phyloP scores from a whole-genome alignment of 1,139 yeast genomes.

The Debaryomyces udenii region DNA sequence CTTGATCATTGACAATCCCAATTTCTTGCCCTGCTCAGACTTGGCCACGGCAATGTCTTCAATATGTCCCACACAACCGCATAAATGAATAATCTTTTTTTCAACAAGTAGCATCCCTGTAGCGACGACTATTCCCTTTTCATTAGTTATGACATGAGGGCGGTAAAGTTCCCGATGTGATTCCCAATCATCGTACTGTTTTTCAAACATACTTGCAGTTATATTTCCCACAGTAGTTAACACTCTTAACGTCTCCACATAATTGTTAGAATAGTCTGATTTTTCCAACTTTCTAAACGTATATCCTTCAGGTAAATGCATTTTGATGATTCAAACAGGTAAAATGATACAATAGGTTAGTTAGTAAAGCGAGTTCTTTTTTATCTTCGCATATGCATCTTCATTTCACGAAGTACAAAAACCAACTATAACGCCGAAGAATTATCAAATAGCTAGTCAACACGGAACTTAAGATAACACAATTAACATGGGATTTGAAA shows the following conservation, averaged over 20 bases:
- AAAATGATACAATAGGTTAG: too few relatives aligned
- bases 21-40: conserved; percentile 78
- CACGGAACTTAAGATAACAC: too few relatives aligned
- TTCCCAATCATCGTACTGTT: conserved; percentile 53
- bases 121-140: conserved; percentile 48
- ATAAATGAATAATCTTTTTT: conserved; percentile 67
- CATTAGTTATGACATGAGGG: conserved; percentile 62
- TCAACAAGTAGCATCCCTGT: conserved; percentile 58
- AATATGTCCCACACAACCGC: conserved; percentile 90
- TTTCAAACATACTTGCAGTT: conserved; percentile 41
- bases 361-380: too few relatives aligned
- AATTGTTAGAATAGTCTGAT: conserved; percentile 52
- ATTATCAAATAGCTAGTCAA: too few relatives aligned
- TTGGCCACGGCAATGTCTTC: conserved; percentile 88
- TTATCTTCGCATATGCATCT: too few relatives aligned
- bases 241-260: conserved; percentile 51
- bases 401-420: too few relatives aligned
- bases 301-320: conserved; percentile 54
- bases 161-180: conserved; percentile 49
- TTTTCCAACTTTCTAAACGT: conserved; percentile 49
- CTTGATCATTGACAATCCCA: conserved; percentile 71
- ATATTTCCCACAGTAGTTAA: conserved; percentile 70
- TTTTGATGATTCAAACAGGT: too few relatives aligned
- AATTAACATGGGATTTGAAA: conserved; percentile 1
- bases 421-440: too few relatives aligned